Base-by-base conservation (phyloP, 139 green algal genomes). In the Monoraphidium neglectum region DNA sequence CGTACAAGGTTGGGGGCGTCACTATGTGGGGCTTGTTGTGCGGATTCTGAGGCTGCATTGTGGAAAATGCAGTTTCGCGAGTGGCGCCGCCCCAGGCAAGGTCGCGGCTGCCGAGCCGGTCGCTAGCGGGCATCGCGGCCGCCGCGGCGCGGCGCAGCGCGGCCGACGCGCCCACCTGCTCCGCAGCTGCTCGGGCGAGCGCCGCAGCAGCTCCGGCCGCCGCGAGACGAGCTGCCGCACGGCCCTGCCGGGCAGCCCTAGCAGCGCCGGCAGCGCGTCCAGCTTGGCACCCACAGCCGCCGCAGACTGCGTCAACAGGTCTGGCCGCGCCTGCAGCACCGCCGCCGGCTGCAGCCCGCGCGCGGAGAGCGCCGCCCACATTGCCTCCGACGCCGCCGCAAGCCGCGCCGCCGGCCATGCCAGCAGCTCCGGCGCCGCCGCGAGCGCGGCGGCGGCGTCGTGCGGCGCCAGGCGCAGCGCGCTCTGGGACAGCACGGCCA, bases 161-260 rank as follows among this genome's bases (percentile, higher is more conserved):
- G 68, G 16, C 28, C 53, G 21, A 49, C 43, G 10, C 72, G 33
- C 77, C 59, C 18, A n/a, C 26, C 18, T 28, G 64, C 54, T 15
- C 49, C 43, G 30, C 38, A 80, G n/a, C 10, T n/a, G 60, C 13
- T 36, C 24, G 3, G 78, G 33, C 13, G 80, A 83, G 49, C 81
- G 76, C 16, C 81, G 23, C 49, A 86, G 81, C 76, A 86, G 57
- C 37, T 79, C 59, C 4, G 81, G 81, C n/a, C 71, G 62, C 38
- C 56, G 28, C 16, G 47, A 5, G 1, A 82, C 36, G 21, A 82
- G 26, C 59, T 82, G 70, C 57, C 76, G 32, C 49, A 74, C 51
- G n/a, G 54, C 35, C 30, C 53, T 56, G 18, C 51, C 43, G 18
- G 62, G 38, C 71, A 86, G 67, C 1, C 76, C 66, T 49, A 80